Conservation (phyloP, 768 basidiomycete species). For the Naganishia vaughanmartiniae region DNA sequence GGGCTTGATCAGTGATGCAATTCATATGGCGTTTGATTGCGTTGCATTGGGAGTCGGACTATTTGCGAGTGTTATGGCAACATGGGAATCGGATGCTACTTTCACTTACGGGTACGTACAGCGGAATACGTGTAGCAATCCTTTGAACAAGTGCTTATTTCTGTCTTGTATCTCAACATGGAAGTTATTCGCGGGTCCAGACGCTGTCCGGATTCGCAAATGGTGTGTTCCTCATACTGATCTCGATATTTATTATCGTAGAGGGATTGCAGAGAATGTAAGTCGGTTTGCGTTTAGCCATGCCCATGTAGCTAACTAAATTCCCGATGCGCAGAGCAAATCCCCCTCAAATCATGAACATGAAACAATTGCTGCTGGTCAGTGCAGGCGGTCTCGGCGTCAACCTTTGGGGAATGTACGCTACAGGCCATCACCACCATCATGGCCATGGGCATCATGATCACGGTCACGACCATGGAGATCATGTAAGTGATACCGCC, state of each 20-base stretch:
- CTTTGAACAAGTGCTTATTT: neutral
- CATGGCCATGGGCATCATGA: conserved; percentile 52
- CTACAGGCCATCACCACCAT: conserved; percentile 92
- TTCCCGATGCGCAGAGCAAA: conserved; percentile 62
- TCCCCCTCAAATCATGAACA: conserved; percentile 92
- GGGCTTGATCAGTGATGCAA: conserved; percentile 95
- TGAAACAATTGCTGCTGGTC: conserved; percentile 82
- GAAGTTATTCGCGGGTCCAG: conserved; percentile 89
- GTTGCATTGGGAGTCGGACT: conserved; percentile 94
- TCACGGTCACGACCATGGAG: conserved; percentile 43
- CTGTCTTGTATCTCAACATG: neutral
- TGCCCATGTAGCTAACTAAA: neutral
- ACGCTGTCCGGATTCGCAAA: conserved; percentile 98
- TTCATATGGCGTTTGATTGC: conserved; percentile 99
- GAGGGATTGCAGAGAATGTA: conserved; percentile 94
- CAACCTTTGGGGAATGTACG: conserved; percentile 97
- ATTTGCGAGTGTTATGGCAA: conserved; percentile 94
- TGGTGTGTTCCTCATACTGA: conserved; percentile 67
- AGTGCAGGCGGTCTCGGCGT: conserved; percentile 85
- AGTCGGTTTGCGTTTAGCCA: conserved; percentile 38
- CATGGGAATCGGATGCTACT: conserved; percentile 88
- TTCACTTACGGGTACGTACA: conserved; percentile 85
- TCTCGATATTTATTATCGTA: conserved; percentile 96
- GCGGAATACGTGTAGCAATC: neutral
- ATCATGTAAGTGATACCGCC: conserved; percentile 15